These are phyloP conservation scores for Zoysia matrella DNA, from an alignment of 202 grass and related monocot species.

Conservation along the genomic window DNA sequence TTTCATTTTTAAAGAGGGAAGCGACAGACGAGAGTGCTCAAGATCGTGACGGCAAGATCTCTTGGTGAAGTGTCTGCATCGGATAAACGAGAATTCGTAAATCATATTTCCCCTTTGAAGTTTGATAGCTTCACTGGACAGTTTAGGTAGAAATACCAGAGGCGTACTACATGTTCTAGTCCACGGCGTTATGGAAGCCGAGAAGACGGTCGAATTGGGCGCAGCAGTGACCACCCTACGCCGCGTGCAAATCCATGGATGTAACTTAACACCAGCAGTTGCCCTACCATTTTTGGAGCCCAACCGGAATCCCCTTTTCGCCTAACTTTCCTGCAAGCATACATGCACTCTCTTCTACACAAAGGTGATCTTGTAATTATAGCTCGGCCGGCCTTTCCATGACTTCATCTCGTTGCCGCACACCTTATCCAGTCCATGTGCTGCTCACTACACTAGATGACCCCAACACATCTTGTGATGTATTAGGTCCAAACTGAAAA, in stretches of 20 bases:
- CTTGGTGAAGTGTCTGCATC: conserved; percentile 37
- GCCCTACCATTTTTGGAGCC: conserved; percentile 44
- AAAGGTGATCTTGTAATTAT: conserved; percentile 49
- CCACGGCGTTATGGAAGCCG: background rate
- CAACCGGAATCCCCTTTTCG: conserved; percentile 18
- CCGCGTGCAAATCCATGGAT: conserved; percentile 26
- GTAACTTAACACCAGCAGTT: conserved; percentile 24
- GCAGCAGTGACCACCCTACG: background rate
- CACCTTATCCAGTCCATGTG: conserved; percentile 5
- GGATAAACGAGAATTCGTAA: conserved; percentile 9
- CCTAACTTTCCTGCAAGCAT: conserved; percentile 29
- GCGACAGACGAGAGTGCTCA: conserved; percentile 30
- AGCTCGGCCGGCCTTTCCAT: background rate
- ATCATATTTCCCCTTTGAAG: conserved; percentile 6
- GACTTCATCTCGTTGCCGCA: background rate
- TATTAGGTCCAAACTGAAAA: background rate
- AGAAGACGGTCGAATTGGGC: background rate
- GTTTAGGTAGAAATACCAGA: background rate
- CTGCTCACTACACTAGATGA: background rate
- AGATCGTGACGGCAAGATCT: conserved; percentile 29
- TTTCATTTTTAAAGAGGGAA: background rate
- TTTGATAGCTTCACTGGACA: background rate
- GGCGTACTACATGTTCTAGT: background rate
- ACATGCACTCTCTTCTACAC: conserved; percentile 27
- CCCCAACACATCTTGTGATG: too few species aligned